Evolutionary conservation across 1,139 yeast species (phyloP), one percentile per base, ranked within the genome.

Genomic region (Pichia cactophila): DNA sequence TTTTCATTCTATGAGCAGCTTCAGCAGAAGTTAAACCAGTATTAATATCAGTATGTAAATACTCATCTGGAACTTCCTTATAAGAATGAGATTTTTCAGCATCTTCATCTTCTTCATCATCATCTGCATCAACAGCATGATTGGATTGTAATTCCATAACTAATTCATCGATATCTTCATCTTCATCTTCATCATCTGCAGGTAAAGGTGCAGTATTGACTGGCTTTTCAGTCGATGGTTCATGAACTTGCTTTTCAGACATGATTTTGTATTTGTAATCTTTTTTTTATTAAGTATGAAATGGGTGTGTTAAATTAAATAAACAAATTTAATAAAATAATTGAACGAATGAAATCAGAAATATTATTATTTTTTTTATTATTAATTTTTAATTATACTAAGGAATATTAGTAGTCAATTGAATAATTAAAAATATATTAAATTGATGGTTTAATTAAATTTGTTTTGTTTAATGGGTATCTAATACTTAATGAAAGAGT

Each of bases 61-160:
- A 73, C 66, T 86, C 95, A 64, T 89, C 97, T 50, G 97, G 96
- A 50, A 89, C 92, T 54, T 87, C 87, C 65, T 74, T 78, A 69
- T 68, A 70, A 48, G 66, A 64, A 35, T 68, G 71, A 33, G 68
- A 71, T 41, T 71, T 78, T 37, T 70, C 76, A 11, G 59, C 72
- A 36, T 72, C 86, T 45, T 75, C 85, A 5, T 75, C 85, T 33
- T 74, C 81, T 10, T 68, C 77, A 26, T 71, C 58, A 67, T 86
- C 56, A 39, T 50, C 50, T 12, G 38, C 52, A 26, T 39, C 54
- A 31, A 31, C 51, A 12, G 42, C 14, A 35, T 49, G 46, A 69
- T 87, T 79, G 60, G 96, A 88, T 74, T 89, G 96, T 66, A 89
- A 78, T 63, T 89, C 96, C 60, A 81, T 77, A 63, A 89, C 86